phyloP scores from a whole-genome alignment of 2,329 filamentous ascomycete genomes.

The Sporothrix globosa region DNA sequence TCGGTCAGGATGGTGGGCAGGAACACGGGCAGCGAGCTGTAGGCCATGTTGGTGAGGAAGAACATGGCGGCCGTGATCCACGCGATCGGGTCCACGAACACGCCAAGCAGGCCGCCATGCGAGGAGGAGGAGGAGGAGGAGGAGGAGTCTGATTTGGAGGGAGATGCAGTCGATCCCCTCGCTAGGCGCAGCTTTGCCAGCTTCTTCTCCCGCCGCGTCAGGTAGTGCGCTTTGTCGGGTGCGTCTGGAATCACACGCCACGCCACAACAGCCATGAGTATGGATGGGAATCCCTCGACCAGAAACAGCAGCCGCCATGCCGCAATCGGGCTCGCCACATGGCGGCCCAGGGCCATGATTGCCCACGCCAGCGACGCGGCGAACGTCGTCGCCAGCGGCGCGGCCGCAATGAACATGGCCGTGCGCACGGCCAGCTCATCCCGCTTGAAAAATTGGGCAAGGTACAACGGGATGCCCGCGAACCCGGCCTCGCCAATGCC shows the following conservation, averaged over 20 bases:
- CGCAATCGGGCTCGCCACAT: constrained; percentile 60
- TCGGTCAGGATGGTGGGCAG: constrained; percentile 77
- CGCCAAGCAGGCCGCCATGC: constrained; percentile 37
- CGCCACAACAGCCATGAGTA: constrained; percentile 72
- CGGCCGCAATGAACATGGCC: constrained; percentile 85
- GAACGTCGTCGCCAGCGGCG: constrained; percentile 78
- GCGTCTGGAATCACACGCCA: constrained; percentile 78
- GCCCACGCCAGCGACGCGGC: constrained; percentile 78
- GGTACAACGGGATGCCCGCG: constrained; percentile 64
- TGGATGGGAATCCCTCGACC: constrained; percentile 80
- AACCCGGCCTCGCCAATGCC: constrained; percentile 69
- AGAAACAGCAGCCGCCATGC: constrained; percentile 87
- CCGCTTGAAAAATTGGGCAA: constrained; percentile 66
- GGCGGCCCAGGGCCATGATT: constrained; percentile 68
- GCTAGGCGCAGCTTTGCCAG: constrained; percentile 72
- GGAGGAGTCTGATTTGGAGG: constrained; percentile 31
- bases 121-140: constrained; percentile 24
- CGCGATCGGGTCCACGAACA: constrained; percentile 67
- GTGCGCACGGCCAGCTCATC: constrained; percentile 82
- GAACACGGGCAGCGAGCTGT: constrained; percentile 85
- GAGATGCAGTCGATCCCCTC: constrained; percentile 45
- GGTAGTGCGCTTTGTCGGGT: constrained; percentile 66
- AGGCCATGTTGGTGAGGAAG: constrained; percentile 85
- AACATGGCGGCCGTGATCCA: constrained; percentile 82
- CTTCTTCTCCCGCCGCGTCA: constrained; percentile 65